These are phyloP conservation scores for Termitomyces sp. DNA, from an alignment of 768 basidiomycete genomes.

Conservation along the genomic window DNA sequence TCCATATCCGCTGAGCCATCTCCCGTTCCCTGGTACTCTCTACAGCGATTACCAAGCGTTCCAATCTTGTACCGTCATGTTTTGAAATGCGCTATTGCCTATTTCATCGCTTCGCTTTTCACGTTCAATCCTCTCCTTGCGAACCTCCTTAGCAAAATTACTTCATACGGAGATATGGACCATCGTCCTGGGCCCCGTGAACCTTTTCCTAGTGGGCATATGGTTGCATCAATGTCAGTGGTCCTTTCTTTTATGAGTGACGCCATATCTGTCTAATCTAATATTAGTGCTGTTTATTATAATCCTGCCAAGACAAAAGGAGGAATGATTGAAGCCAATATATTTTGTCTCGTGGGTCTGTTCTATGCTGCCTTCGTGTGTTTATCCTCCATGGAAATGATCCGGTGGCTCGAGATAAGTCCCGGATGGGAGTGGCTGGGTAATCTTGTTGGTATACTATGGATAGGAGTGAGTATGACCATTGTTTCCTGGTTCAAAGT, in stretches of 20 bases:
- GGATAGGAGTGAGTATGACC: conserved; percentile 83
- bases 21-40: conserved; percentile 13
- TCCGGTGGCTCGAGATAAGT: conserved; percentile 71
- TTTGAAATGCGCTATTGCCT: conserved; percentile 88
- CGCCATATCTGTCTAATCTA: not conserved
- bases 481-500: conserved; percentile 86
- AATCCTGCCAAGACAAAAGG: conserved; percentile 93
- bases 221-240: conserved; percentile 91
- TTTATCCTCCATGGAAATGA: conserved; percentile 69
- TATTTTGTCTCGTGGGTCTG: conserved; percentile 70
- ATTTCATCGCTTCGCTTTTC: conserved; percentile 87
- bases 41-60: conserved; percentile 29
- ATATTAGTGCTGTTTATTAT: conserved; percentile 73
- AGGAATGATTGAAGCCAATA: conserved; percentile 87
- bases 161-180: conserved; percentile 30
- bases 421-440: conserved; percentile 73
- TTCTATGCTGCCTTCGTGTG: conserved; percentile 70
- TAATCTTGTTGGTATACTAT: conserved; percentile 67
- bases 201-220: conserved; percentile 81
- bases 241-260: not conserved
- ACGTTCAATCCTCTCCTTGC: conserved; percentile 82
- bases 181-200: conserved; percentile 34
- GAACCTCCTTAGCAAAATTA: conserved; percentile 56
- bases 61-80: conserved; percentile 62
- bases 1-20: conserved; percentile 3